phyloP scores from a whole-genome alignment of 345 rosid species.

The Populus davidiana region DNA sequence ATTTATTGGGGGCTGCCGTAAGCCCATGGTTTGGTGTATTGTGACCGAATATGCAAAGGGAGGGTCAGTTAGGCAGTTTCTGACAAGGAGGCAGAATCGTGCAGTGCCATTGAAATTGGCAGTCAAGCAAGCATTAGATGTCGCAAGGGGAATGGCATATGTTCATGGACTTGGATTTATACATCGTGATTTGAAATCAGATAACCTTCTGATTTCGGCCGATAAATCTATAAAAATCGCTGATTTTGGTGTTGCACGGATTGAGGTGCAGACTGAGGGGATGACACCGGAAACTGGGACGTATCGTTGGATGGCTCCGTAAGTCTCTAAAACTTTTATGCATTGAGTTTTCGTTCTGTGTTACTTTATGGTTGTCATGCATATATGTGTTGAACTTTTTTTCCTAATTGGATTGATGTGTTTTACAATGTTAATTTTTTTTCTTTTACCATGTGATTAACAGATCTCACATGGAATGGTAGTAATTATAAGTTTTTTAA shows the following conservation, averaged over 20 bases:
- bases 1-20: conserved; percentile 28
- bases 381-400: background rate
- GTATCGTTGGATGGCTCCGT: conserved; percentile 39
- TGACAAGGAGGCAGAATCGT: conserved; percentile 20
- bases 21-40: conserved; percentile 35
- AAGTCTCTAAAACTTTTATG: background rate
- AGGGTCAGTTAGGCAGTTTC: conserved; percentile 29
- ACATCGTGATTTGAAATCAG: conserved; percentile 32
- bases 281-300: conserved; percentile 38
- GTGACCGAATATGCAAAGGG: conserved; percentile 35
- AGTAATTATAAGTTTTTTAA: background rate
- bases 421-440: background rate
- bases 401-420: background rate
- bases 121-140: conserved; percentile 33
- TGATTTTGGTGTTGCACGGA: conserved; percentile 33
- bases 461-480: background rate
- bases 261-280: conserved; percentile 40
- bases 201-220: conserved; percentile 25
- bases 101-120: conserved; percentile 35
- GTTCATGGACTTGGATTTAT: conserved; percentile 28
- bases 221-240: conserved; percentile 32
- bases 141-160: conserved; percentile 33
- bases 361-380: background rate
- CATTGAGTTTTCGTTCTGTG: background rate
- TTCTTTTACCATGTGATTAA: background rate